Conservation (phyloP, 129 eudicot genomes). For the Kitagawia praeruptora region DNA sequence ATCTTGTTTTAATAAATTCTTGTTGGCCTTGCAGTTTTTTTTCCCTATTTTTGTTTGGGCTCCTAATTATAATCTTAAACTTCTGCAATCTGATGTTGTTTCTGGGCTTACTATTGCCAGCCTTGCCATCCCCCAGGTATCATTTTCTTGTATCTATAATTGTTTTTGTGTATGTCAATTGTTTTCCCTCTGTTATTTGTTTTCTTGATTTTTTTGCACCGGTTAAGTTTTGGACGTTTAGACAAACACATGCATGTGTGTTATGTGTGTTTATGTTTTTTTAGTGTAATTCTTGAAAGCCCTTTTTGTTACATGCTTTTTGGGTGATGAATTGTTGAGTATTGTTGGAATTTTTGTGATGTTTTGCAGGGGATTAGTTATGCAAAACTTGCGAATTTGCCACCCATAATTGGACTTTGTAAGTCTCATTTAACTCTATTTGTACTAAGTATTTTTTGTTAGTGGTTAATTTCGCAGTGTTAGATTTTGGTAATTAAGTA, state of each 20-base stretch:
- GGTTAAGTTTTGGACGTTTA: not conserved
- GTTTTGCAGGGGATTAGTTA: slow-evolving; percentile 81
- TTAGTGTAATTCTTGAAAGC: not conserved
- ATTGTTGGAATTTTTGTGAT: slow-evolving; percentile 3
- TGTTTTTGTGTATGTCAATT: not conserved
- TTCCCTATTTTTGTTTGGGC: slow-evolving; percentile 91
- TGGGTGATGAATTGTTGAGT: slow-evolving; percentile 17
- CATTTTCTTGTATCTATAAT: not conserved
- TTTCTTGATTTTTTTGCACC: not conserved
- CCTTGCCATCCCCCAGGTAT: slow-evolving; percentile 97
- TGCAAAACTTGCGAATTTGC: slow-evolving; percentile 96
- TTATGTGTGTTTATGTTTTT: not conserved
- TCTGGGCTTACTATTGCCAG: slow-evolving; percentile 98
- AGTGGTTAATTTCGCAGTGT: not conserved
- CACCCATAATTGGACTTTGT: slow-evolving; percentile 93
- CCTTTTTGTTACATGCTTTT: not conserved
- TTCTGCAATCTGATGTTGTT: slow-evolving; percentile 67
- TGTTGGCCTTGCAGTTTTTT: slow-evolving; percentile 64
- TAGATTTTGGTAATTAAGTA: not conserved
- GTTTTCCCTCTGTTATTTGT: no score
- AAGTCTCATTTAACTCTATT: slow-evolving; percentile 19
- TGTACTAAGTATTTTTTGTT: not conserved
- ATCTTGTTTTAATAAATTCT: slow-evolving; percentile 32
- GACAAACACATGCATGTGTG: not conserved
- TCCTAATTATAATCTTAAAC: slow-evolving; percentile 55